Evolutionary conservation across 805 yeast species (phyloP).

Genomic region (Hanseniaspora mollemarum): DNA sequence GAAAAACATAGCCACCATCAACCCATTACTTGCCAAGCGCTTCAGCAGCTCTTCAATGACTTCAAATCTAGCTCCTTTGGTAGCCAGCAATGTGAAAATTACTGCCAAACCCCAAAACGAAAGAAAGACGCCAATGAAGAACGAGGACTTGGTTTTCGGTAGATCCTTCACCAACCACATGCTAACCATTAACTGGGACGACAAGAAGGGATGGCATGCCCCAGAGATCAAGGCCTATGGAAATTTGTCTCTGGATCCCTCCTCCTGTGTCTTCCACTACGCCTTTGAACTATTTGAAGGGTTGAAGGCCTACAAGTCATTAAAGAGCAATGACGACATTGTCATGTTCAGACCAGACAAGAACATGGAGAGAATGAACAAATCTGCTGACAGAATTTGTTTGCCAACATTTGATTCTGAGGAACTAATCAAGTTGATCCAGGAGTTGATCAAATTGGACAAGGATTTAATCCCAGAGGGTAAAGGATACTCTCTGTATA

Average conservation of each 20-base stretch:
- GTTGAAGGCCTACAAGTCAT: slow-evolving; percentile 72
- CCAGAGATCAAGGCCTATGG: slow-evolving; percentile 85
- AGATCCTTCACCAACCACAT: slow-evolving; percentile 76
- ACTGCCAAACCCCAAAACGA: slow-evolving; percentile 32
- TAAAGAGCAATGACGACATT: slow-evolving; percentile 41
- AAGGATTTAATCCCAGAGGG: slow-evolving; percentile 70
- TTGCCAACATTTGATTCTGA: slow-evolving; percentile 76
- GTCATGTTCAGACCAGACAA: slow-evolving; percentile 83
- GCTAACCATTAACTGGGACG: slow-evolving; percentile 76
- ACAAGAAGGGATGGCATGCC: slow-evolving; percentile 68
- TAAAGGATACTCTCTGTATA: slow-evolving; percentile 79
- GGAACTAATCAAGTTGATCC: slow-evolving; percentile 63
- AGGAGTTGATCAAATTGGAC: slow-evolving; percentile 65
- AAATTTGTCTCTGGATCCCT: slow-evolving; percentile 66
- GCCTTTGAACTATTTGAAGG: slow-evolving; percentile 95
- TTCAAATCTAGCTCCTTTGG: slow-evolving; percentile 35
- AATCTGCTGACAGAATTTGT: slow-evolving; percentile 77
- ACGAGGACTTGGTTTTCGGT: slow-evolving; percentile 59
- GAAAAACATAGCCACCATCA: slow-evolving; percentile 12
- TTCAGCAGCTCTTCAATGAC: slow-evolving; percentile 15
- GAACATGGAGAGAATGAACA: slow-evolving; percentile 86
- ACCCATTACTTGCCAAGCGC: background rate
- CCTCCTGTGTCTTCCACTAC: slow-evolving; percentile 84
- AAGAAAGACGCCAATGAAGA: slow-evolving; percentile 41
- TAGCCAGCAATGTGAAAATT: slow-evolving; percentile 44